Base-by-base conservation (phyloP, 208 protist genomes). In the Naegleria gruberi region DNA sequence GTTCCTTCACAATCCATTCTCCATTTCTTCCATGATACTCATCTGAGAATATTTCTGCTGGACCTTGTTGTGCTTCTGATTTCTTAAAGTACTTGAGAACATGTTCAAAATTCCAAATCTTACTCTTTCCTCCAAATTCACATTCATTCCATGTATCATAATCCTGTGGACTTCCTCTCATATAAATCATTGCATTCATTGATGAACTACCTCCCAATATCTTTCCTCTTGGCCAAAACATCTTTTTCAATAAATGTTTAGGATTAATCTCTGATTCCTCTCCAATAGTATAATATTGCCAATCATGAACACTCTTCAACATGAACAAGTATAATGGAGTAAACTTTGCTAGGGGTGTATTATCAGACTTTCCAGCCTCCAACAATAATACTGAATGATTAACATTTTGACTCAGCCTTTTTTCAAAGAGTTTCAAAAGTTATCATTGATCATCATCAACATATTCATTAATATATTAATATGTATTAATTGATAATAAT, bases 361-460 rank as follows among this genome's bases (percentile, higher is more conserved):
- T 90, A 30, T 84, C 23, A 34, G 86, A 74, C 19, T 8, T 44
- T 7, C 92, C 92, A 0, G 89, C 90, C 47, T 93, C 92, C 43
- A 93, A 47, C 43, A 93, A 47, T 44, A 93, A 84, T 46, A 93
- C 92, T 0, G 47, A n/a, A n/a, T n/a, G n/a, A n/a, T n/a, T n/a
- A n/a, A n/a, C n/a, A n/a, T n/a, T n/a, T n/a, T n/a, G n/a, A n/a
- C n/a, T n/a, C n/a, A n/a, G n/a, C n/a, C n/a, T n/a, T n/a, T n/a
- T n/a, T n/a, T n/a, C n/a, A n/a, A n/a, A n/a, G n/a, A n/a, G n/a
- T n/a, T n/a, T n/a, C n/a, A n/a, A n/a, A n/a, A n/a, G n/a, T n/a
- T n/a, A n/a, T n/a, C n/a, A n/a, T n/a, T n/a, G n/a, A n/a, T n/a
- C n/a, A n/a, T n/a, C n/a, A n/a, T n/a, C n/a, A n/a, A n/a, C n/a